Conservation (phyloP, 2,329 filamentous ascomycete genomes). For the Talaromyces atroroseus region DNA sequence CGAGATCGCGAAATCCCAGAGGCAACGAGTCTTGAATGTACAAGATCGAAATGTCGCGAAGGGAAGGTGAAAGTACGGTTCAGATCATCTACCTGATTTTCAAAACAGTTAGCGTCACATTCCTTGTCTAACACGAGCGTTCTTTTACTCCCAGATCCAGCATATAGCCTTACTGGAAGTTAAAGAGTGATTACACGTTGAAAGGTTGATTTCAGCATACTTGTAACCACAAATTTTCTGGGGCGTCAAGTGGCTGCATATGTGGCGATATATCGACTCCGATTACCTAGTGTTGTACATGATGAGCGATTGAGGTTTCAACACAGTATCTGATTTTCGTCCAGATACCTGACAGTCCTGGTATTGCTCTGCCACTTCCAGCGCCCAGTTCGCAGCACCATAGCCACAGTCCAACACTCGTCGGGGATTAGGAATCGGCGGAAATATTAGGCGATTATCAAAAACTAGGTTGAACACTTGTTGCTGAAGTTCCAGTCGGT, state of each 20-base stretch:
- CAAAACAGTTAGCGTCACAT: neutral
- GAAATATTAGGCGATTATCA: slow-evolving; percentile 63
- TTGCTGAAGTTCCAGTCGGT: slow-evolving; percentile 61
- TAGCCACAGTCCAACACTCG: slow-evolving; percentile 68
- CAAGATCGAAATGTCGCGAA: slow-evolving; percentile 69
- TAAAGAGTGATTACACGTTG: neutral
- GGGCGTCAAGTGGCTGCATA: slow-evolving; percentile 59
- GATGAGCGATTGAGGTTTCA: slow-evolving; percentile 7
- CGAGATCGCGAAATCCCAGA: slow-evolving; percentile 63
- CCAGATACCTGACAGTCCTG: slow-evolving; percentile 58
- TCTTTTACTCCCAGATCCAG: neutral
- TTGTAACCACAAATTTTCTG: slow-evolving; percentile 64
- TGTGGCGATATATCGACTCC: slow-evolving; percentile 68
- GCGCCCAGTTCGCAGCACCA: slow-evolving; percentile 65
- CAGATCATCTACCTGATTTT: slow-evolving; percentile 58
- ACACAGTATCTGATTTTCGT: slow-evolving; percentile 7
- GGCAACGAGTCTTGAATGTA: slow-evolving; percentile 62
- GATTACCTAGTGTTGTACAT: slow-evolving; percentile 50
- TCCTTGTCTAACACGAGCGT: neutral
- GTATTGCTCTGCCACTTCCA: slow-evolving; percentile 60
- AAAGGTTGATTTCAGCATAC: slow-evolving; percentile 28
- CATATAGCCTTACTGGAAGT: neutral
- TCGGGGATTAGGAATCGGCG: slow-evolving; percentile 54
- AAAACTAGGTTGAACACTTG: slow-evolving; percentile 59
- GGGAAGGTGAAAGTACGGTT: slow-evolving; percentile 65